phyloP scores from a whole-genome alignment of 257 asterid genomes.

The Vinca minor region DNA sequence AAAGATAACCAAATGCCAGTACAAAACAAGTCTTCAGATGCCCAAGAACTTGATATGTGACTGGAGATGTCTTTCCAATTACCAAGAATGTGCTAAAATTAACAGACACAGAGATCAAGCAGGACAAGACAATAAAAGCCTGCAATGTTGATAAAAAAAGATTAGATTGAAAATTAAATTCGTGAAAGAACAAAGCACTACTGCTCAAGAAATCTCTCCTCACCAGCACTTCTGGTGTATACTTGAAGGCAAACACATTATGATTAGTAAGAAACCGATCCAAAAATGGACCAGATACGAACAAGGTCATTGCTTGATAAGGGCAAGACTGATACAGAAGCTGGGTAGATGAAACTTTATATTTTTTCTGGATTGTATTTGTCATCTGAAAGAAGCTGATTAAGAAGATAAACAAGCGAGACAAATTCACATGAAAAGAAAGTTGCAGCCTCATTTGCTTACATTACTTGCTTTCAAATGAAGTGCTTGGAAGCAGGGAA shows the following conservation, averaged over 20 bases:
- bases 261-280: constrained; percentile 64
- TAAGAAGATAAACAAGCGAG: constrained; percentile 40
- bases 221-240: constrained; percentile 70
- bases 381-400: constrained; percentile 67
- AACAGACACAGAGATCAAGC: constrained; percentile 63
- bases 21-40: constrained; percentile 73
- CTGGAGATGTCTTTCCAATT: constrained; percentile 73
- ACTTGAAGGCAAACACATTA: constrained; percentile 66
- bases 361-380: constrained; percentile 86
- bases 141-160: constrained; percentile 27
- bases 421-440: constrained; percentile 5
- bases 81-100: constrained; percentile 76
- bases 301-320: constrained; percentile 67
- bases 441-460: neutral
- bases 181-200: constrained; percentile 8
- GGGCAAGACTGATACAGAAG: constrained; percentile 81
- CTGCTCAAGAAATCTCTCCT: constrained; percentile 19
- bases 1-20: constrained; percentile 49
- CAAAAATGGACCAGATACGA: constrained; percentile 73
- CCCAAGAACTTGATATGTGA: constrained; percentile 74
- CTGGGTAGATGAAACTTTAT: constrained; percentile 78
- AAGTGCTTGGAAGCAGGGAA: neutral
- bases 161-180: constrained; percentile 24
- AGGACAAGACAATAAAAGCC: constrained; percentile 59
- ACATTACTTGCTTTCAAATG: neutral